A percentile compares a stretch with the other conserved stretches of the same genome.
Conservation (phyloP, 805 yeast genomes). For the Cyberlindnera meyerae region DNA sequence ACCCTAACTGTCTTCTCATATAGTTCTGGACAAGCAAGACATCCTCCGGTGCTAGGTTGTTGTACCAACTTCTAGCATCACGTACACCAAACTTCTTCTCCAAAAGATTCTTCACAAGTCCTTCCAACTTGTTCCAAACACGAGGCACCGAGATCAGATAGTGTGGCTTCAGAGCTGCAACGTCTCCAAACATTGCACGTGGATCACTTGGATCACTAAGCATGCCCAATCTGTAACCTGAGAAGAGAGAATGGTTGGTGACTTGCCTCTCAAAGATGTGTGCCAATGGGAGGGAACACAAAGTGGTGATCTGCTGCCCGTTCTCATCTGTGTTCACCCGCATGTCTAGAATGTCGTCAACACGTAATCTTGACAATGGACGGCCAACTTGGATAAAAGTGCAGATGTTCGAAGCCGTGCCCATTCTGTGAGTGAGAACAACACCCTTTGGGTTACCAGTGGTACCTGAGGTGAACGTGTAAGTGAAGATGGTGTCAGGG, state of each 20-base stretch:
- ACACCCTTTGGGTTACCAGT: slow-evolving; percentile 64
- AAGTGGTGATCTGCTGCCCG: slow-evolving; percentile 27
- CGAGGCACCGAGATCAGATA: slow-evolving; percentile 49
- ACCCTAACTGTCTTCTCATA: slow-evolving; percentile 31
- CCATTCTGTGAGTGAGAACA: slow-evolving; percentile 39
- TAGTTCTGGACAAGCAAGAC: slow-evolving; percentile 25
- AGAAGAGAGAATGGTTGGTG: slow-evolving; percentile 38
- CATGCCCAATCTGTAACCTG: too few species aligned
- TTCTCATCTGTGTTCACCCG: slow-evolving; percentile 15
- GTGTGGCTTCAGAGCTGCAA: slow-evolving; percentile 42
- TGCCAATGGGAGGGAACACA: slow-evolving; percentile 49
- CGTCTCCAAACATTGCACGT: slow-evolving; percentile 46
- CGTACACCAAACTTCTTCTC: slow-evolving; percentile 27
- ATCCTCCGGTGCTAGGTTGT: too few species aligned
- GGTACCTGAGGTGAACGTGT: slow-evolving; percentile 60
- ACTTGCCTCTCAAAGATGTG: slow-evolving; percentile 42
- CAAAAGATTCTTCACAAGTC: slow-evolving; percentile 40
- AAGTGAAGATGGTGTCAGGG: slow-evolving; percentile 39
- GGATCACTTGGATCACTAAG: slow-evolving; percentile 37
- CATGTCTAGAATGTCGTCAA: too few species aligned
- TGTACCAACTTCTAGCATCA: neutral
- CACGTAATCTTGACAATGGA: slow-evolving; percentile 34
- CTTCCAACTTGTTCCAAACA: slow-evolving; percentile 47
- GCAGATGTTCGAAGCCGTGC: too few species aligned
- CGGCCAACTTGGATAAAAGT: too few species aligned